Evolutionary conservation across 257 asterid genomes (phyloP).

Genomic region (Primulina eburnea): DNA sequence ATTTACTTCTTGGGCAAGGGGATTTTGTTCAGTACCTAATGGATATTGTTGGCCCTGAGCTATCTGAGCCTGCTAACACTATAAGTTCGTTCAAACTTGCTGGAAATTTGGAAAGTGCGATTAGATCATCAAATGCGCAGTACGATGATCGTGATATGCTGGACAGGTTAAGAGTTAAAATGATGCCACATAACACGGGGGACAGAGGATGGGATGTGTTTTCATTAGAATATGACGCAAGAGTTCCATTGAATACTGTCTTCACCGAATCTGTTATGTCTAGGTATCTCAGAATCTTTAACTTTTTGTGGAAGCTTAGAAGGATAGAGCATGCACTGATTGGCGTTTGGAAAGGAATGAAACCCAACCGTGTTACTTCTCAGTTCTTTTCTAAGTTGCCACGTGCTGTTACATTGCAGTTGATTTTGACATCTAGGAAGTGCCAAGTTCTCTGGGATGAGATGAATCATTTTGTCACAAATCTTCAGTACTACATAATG

Average conservation of each 20-base stretch:
- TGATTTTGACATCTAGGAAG: conserved; percentile 80
- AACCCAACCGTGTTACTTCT: conserved; percentile 90
- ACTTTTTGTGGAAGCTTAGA: conserved; percentile 95
- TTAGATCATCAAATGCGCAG: conserved; percentile 93
- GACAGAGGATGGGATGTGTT: conserved; percentile 99
- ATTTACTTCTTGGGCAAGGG: conserved; percentile 96
- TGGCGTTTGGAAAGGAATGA: conserved; percentile 95
- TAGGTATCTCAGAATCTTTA: conserved; percentile 76
- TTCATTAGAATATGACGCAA: conserved; percentile 90
- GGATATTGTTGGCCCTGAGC: conserved; percentile 94
- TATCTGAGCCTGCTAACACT: conserved; percentile 93
- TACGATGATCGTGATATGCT: conserved; percentile 90
- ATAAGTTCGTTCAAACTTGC: conserved; percentile 96
- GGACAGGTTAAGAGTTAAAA: conserved; percentile 85
- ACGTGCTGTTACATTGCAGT: conserved; percentile 65
- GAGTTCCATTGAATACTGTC: conserved; percentile 82
- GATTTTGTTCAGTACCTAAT: conserved; percentile 96
- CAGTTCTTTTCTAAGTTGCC: conserved; percentile 72
- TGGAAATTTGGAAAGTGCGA: conserved; percentile 82
- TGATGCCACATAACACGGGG: conserved; percentile 94
- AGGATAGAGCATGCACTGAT: conserved; percentile 94
- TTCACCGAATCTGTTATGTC: conserved; percentile 94
- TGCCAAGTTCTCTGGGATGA: conserved; percentile 99
- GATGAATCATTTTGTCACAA: conserved; percentile 95
- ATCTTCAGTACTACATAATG: conserved; percentile 96